phyloP scores from a whole-genome alignment of 2,329 filamentous ascomycete species.

The Hymenoscyphus fructigenus region DNA sequence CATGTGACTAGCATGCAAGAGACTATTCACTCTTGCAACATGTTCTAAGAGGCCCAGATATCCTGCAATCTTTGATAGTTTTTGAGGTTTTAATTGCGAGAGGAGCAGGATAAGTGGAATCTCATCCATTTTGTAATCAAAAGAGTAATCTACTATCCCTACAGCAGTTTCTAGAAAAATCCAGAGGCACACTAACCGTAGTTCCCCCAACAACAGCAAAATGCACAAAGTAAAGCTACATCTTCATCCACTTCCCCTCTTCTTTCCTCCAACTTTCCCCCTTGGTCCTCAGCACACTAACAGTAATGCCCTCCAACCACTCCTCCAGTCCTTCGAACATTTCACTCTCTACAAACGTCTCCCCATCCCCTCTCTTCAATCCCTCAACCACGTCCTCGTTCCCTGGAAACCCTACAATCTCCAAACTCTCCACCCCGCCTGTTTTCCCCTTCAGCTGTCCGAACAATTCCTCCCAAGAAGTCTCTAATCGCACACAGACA shows the following conservation, averaged over 20 bases:
- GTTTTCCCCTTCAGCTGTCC: slow-evolving; percentile 15
- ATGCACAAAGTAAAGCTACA: too few relatives aligned
- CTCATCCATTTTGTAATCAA: too few relatives aligned
- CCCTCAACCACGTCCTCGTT: slow-evolving; percentile 22
- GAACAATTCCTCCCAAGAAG: slow-evolving; percentile 25
- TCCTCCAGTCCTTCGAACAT: slow-evolving; percentile 17
- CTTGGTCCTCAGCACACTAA: slow-evolving; percentile 29
- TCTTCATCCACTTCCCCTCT: neutral
- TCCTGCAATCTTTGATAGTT: too few relatives aligned
- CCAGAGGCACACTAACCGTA: too few relatives aligned
- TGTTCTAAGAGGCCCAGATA: too few relatives aligned
- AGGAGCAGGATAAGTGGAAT: too few relatives aligned
- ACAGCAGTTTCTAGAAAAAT: too few relatives aligned
- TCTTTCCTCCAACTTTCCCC: slow-evolving; percentile 23
- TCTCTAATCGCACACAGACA: slow-evolving; percentile 39
- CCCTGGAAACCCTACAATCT: slow-evolving; percentile 30
- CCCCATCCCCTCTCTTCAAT: slow-evolving; percentile 21
- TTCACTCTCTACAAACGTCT: slow-evolving; percentile 14
- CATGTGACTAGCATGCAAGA: too few relatives aligned
- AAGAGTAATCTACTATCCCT: too few relatives aligned
- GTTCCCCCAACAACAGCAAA: too few relatives aligned
- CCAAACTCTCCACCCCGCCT: slow-evolving; percentile 26
- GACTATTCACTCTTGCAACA: too few relatives aligned
- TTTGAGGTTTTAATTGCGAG: too few relatives aligned
- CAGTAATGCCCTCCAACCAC: slow-evolving; percentile 24